A percentile compares a stretch with the other conserved stretches of the same genome.
Conservation (phyloP, 768 basidiomycete species). For the Termitomyces eurrhizus region DNA sequence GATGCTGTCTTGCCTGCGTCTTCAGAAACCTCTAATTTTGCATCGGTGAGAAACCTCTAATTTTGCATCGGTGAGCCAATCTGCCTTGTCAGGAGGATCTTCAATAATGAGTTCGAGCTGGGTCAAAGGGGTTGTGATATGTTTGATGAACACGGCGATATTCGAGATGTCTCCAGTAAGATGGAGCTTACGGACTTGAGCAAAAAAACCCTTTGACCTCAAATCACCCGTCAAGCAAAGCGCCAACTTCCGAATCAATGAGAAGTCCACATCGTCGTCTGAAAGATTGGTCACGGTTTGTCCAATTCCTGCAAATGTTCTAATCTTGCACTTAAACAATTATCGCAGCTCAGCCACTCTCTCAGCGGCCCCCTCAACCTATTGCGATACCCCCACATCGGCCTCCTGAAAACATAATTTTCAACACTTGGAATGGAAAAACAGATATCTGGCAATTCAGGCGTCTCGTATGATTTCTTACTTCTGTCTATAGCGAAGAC, state of each 20-base stretch:
- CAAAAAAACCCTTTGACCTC: slow-evolving; percentile 52
- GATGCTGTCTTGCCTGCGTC: slow-evolving; percentile 9
- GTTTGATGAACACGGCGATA: slow-evolving; percentile 68
- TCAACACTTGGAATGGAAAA: background rate
- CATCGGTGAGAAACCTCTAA: too few relatives aligned
- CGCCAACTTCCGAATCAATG: slow-evolving; percentile 67
- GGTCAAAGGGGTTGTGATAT: slow-evolving; percentile 60
- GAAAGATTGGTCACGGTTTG: slow-evolving; percentile 36
- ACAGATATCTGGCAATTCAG: background rate
- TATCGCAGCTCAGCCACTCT: background rate
- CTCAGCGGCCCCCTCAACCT: background rate
- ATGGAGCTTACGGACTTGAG: slow-evolving; percentile 53
- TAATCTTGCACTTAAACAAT: background rate
- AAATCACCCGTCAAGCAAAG: slow-evolving; percentile 61
- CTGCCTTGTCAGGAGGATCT: slow-evolving; percentile 68
- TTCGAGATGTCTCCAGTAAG: slow-evolving; percentile 69
- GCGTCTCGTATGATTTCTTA: background rate
- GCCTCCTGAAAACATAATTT: background rate
- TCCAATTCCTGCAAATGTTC: background rate
- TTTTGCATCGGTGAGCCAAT: too few relatives aligned
- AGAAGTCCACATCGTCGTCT: slow-evolving; percentile 71
- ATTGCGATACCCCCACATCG: background rate
- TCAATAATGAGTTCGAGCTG: slow-evolving; percentile 74
- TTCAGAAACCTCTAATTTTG: slow-evolving; percentile 9
- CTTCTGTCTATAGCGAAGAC: background rate